Percentiles rank a stretch among this genome's conserved stretches.
Evolutionary conservation across 2,329 filamentous ascomycete species (phyloP).

Genomic region (Raffaelea arxii): DNA sequence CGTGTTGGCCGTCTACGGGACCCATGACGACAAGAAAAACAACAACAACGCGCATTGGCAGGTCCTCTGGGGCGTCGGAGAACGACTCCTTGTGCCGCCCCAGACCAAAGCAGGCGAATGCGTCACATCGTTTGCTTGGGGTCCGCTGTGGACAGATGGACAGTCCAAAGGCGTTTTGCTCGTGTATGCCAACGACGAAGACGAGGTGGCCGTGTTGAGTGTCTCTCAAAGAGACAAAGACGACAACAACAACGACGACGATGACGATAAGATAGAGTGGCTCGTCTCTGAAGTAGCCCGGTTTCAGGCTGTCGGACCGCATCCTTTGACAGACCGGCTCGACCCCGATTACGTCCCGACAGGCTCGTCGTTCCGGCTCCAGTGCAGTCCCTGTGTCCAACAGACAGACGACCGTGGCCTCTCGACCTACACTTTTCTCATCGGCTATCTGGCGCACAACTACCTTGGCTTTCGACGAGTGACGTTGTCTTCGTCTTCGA

Average conservation of each 20-base stretch:
- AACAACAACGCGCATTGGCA: slow-evolving; percentile 36
- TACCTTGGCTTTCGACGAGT: slow-evolving; percentile 47
- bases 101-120: slow-evolving; percentile 31
- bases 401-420: slow-evolving; percentile 14
- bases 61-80: slow-evolving; percentile 47
- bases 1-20: slow-evolving; percentile 37
- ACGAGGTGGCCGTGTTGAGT: slow-evolving; percentile 40
- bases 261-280: slow-evolving; percentile 37
- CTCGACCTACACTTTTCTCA: slow-evolving; percentile 20
- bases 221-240: no score
- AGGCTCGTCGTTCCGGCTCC: slow-evolving; percentile 39
- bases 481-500: slow-evolving; percentile 20
- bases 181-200: slow-evolving; percentile 40
- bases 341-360: slow-evolving; percentile 41
- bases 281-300: slow-evolving; percentile 38
- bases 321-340: slow-evolving; percentile 24
- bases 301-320: slow-evolving; percentile 37
- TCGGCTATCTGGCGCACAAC: slow-evolving; percentile 41
- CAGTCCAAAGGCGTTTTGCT: slow-evolving; percentile 23
- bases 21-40: slow-evolving; percentile 12
- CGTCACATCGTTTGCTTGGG: slow-evolving; percentile 44
- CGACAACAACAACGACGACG: slow-evolving; percentile 11
- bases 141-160: slow-evolving; percentile 23
- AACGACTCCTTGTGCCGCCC: slow-evolving; percentile 36
- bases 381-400: slow-evolving; percentile 43